Evolutionary conservation across 139 green algal species (phyloP), one percentile per base, ranked within the genome.

Genomic region (Mychonastes homosphaera): DNA sequence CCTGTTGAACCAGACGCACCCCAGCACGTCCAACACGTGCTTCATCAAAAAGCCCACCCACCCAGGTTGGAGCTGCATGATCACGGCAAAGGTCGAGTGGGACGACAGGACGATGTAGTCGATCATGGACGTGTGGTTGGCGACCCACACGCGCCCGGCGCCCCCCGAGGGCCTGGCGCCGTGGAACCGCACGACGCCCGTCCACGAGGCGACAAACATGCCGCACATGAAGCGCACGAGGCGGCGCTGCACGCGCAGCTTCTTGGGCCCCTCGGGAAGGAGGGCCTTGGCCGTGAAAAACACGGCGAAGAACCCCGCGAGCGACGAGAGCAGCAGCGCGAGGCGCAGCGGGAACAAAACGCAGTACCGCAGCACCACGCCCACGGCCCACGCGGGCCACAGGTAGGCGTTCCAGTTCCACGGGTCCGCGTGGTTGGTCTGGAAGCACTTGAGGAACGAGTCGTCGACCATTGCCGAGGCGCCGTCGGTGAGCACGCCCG

Each of bases 321-420:
- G 87, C 35, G 65, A 71, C 15, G 75, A 34, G n/a, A 95, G 29
- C 32, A 96, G 70, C 21, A 87, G 33, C 6, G 77, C 8, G 18
- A 94, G 44, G 44, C 81, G 73, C 8, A 84, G 41, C 2, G 73
- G 73, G 60, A 82, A 83, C 18, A 79, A 65, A 27, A 83, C 47
- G 30, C 49, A 52, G 65, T 79, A 69, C 47, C 74, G 56, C 40
- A 82, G 38, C 18, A 73, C 12, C n/a, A 79, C 46, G 8, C 75
- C 77, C 34, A 76, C 19, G 30, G 44, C 63, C 90, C 90, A 98
- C 10, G 90, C 33, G 2, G 90, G 89, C 55, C 90, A 87, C 7
- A 99, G 78, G 75, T 99, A 99, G 21, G 88, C 73, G 67, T 98
- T 98, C 84, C 86, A 98, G 70, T 98, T 98, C 93, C 92, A 98